These are phyloP conservation scores for Blakeslea trispora DNA, from an alignment of 371 early-diverging fungal species.

Conservation along the genomic window DNA sequence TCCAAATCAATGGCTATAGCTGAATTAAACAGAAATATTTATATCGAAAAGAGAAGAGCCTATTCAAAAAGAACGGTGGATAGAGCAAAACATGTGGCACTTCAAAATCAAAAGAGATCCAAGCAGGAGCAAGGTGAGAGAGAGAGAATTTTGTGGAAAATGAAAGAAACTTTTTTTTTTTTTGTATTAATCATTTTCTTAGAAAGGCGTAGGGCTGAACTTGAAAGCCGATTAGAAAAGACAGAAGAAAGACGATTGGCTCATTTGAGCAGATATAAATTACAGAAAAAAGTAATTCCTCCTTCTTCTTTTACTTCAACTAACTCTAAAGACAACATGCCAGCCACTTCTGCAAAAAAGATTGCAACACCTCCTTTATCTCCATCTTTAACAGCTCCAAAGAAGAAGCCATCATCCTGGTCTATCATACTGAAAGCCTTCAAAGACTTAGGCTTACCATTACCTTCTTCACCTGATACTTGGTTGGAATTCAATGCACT, in stretches of 20 bases:
- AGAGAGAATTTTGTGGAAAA: constrained; percentile 9
- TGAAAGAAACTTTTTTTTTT: constrained; percentile 11
- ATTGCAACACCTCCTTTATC: not conserved
- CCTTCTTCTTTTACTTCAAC: constrained; percentile 7
- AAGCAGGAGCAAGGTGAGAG: constrained; percentile 30
- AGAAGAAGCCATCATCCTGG: constrained; percentile 22
- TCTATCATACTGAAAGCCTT: constrained; percentile 21
- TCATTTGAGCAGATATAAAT: constrained; percentile 22
- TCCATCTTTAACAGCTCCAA: not conserved
- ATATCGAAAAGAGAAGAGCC: constrained; percentile 40
- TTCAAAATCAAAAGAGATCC: constrained; percentile 32
- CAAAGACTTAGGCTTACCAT: constrained; percentile 32
- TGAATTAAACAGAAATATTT: constrained; percentile 37
- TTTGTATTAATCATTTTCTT: constrained; percentile 9
- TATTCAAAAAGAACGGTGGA: constrained; percentile 44
- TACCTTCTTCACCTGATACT: constrained; percentile 23
- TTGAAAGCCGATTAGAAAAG: constrained; percentile 26
- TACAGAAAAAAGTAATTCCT: constrained; percentile 5
- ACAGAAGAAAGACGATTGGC: constrained; percentile 33
- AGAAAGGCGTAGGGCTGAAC: constrained; percentile 34
- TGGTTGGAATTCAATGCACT: constrained; percentile 37
- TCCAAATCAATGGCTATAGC: constrained; percentile 38
- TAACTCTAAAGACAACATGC: constrained; percentile 1
- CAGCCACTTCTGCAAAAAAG: constrained; percentile 1
- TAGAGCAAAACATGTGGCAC: constrained; percentile 41